phyloP scores from a whole-genome alignment of 352 stramenopile species.

The Phytophthora gonapodyides region DNA sequence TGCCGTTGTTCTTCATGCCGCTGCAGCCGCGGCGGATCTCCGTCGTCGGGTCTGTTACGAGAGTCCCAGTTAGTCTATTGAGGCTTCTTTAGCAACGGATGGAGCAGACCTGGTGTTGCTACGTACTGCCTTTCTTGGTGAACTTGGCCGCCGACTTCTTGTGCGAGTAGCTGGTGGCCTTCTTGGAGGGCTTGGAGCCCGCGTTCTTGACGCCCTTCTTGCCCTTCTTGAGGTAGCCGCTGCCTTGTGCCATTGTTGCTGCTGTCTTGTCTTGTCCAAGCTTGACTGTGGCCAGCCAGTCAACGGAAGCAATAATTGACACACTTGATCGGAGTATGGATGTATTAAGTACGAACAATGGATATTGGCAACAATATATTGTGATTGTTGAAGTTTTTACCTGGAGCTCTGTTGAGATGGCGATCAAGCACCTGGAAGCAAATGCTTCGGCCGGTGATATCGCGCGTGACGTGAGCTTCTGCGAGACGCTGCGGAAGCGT shows the following conservation, averaged over 20 bases:
- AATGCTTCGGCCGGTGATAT: too few relatives aligned
- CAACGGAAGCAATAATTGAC: slow-evolving; percentile 2
- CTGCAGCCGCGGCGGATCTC: slow-evolving; percentile 76
- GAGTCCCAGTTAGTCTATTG: neutral
- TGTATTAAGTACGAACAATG: too few relatives aligned
- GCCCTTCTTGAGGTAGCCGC: slow-evolving; percentile 78
- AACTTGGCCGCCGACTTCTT: slow-evolving; percentile 86
- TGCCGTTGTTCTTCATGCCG: slow-evolving; percentile 77
- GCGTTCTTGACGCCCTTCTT: slow-evolving; percentile 80
- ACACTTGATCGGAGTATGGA: too few relatives aligned
- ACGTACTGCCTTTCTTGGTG: slow-evolving; percentile 89
- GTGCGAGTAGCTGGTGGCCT: slow-evolving; percentile 71
- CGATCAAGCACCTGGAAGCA: too few relatives aligned
- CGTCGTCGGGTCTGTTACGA: slow-evolving; percentile 66
- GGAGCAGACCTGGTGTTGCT: neutral
- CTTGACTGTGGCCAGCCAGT: slow-evolving; percentile 16
- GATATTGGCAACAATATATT: too few relatives aligned
- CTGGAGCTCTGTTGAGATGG: too few relatives aligned
- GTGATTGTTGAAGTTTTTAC: too few relatives aligned
- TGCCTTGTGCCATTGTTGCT: slow-evolving; percentile 77
- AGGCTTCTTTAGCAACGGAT: neutral
- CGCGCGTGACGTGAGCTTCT: too few relatives aligned
- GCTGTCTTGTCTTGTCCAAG: neutral
- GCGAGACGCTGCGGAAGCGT: too few relatives aligned
- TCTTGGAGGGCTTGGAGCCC: slow-evolving; percentile 71